Base-by-base conservation (phyloP, 2,329 filamentous ascomycete genomes). In the Penicillium polonicum region DNA sequence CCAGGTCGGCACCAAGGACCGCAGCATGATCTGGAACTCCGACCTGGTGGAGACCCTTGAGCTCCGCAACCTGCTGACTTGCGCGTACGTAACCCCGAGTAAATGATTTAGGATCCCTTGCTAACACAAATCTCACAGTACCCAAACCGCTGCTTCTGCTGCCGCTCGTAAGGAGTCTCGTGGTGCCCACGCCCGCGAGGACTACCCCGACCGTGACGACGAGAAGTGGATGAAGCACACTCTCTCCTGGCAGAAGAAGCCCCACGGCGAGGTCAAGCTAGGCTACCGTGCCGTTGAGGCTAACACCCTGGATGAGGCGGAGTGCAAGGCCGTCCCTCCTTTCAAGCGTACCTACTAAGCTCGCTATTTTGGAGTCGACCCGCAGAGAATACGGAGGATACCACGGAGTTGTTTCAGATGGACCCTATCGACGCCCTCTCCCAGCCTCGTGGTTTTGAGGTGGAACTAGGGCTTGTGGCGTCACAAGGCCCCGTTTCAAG, bases 1-100 rank as follows among this genome's bases (percentile, higher is more conserved):
- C 69, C 83, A 97, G 72, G 88, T 97, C 68, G 91, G 91, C 72
- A 97, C 91, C 81, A 96, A 96, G 86, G 93, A 97, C 79, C 90
- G 94, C 78, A 95, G 91, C 84, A 97, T 97, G 93, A 97, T 97
- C 82, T 97, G 93, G 93, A 97, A 97, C 87, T 92, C 90, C 25
- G 93, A 97, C 73, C 86, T 97, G 39, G 91, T 96, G 61, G 93
- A 97, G 84, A 96, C 93, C 8, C 86, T 99, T 56, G 94, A 99
- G 80, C 83, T 97, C 72, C 86, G 92, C 73, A 99, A 99, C 79
- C 79, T 99, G 72, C 82, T 99, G 74, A 97, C 94, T 72, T 97
- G 94, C 87, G 93, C 92, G 86, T 91, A 87, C 81, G 88, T 89
- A 66, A 62, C 49, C 35, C 46, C 36, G 5, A 48, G 29, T n/a